Percentiles rank a stretch among this genome's conserved stretches.
These are phyloP conservation scores for Phycomyces nitens DNA, from an alignment of 192 early-diverging fungal species.

Conservation along the genomic window DNA sequence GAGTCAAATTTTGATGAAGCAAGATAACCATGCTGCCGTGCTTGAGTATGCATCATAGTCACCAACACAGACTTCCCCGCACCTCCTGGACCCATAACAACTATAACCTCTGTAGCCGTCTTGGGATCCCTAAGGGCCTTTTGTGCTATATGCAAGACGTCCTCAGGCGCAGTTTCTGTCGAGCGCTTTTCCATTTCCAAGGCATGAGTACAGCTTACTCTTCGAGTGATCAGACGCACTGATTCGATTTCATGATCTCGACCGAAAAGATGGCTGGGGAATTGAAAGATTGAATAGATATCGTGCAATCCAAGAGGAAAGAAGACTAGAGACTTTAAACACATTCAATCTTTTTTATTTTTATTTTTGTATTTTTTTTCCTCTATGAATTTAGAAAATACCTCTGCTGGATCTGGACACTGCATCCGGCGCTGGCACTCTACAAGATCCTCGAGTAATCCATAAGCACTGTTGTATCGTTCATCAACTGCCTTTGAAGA, in stretches of 20 bases:
- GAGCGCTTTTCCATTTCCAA: neutral
- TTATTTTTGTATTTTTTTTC: too few species aligned
- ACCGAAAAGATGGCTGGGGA: constrained; percentile 12
- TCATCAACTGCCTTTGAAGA: constrained; percentile 25
- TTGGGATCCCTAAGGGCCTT: neutral
- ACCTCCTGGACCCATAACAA: constrained; percentile 20
- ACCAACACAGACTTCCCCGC: constrained; percentile 25
- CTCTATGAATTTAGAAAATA: too few species aligned
- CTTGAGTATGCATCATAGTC: constrained; percentile 12
- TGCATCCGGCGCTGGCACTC: constrained; percentile 20
- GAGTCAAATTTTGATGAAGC: constrained; percentile 26
- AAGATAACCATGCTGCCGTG: constrained; percentile 21
- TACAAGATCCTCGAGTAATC: constrained; percentile 21
- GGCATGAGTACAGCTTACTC: constrained; percentile 1
- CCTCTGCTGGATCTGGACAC: neutral
- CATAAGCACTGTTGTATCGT: constrained; percentile 25
- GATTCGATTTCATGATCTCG: constrained; percentile 17
- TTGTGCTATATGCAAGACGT: neutral
- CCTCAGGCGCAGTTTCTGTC: neutral
- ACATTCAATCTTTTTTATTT: neutral
- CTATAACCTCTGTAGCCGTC: constrained; percentile 6
- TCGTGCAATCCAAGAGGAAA: constrained; percentile 23
- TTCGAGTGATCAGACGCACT: constrained; percentile 4
- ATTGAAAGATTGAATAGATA: constrained; percentile 19
- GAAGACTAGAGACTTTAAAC: constrained; percentile 9